Percentiles rank a stretch among this genome's conserved stretches.
phyloP scores from a whole-genome alignment of 441 rosid species.

The Arabidopsis lyrata region DNA sequence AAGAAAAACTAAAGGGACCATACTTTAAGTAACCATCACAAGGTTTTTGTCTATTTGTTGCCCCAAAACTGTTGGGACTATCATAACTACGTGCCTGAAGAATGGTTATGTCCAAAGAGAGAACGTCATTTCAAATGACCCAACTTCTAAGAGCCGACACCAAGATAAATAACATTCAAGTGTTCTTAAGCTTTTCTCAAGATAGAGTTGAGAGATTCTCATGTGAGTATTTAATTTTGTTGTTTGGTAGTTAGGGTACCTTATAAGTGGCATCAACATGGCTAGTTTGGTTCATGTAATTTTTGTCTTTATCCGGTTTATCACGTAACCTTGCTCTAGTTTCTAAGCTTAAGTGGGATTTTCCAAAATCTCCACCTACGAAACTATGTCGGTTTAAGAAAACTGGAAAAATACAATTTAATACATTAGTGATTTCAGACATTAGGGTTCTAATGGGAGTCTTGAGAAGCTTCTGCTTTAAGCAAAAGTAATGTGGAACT shows the following conservation, averaged over 20 bases:
- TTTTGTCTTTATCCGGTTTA: conserved; percentile 8
- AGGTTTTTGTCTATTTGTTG: conserved; percentile 34
- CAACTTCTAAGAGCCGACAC: conserved; percentile 41
- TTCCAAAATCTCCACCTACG: not conserved
- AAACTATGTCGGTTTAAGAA: not conserved
- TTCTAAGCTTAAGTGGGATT: not conserved
- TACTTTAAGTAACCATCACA: conserved; percentile 35
- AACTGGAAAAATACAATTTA: not conserved
- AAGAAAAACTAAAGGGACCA: conserved; percentile 35
- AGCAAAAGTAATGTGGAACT: conserved; percentile 22
- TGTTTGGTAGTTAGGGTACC: conserved; percentile 39
- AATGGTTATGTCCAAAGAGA: conserved; percentile 33
- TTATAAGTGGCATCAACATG: conserved; percentile 37
- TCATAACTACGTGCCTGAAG: conserved; percentile 30
- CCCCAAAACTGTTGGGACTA: conserved; percentile 39
- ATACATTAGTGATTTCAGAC: not conserved
- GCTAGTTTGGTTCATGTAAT: conserved; percentile 26
- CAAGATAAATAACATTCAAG: conserved; percentile 32
- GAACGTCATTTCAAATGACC: conserved; percentile 36
- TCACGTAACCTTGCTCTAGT: not conserved
- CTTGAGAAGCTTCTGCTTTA: conserved; percentile 25
- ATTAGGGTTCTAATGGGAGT: conserved; percentile 15
- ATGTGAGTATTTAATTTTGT: conserved; percentile 44
- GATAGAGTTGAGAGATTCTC: conserved; percentile 18
- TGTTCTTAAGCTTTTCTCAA: conserved; percentile 23